These are phyloP conservation scores for Cercospora zeae-maydis DNA, from an alignment of 2,329 filamentous ascomycete genomes.

Conservation along the genomic window DNA sequence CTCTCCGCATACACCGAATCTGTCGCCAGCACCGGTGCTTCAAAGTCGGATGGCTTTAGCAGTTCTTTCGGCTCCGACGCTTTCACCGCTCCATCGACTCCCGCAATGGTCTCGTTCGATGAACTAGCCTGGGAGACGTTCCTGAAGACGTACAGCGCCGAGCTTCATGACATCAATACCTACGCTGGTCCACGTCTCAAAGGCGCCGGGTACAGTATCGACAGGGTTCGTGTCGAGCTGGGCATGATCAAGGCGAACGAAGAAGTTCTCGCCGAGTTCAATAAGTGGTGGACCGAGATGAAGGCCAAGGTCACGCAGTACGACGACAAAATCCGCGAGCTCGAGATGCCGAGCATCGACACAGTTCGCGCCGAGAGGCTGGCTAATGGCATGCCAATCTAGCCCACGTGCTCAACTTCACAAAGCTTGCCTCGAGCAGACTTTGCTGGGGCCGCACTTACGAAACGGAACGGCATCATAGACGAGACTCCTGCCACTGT, in stretches of 20 bases:
- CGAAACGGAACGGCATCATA: neutral
- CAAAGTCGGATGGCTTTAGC: neutral
- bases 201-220: conserved; percentile 35
- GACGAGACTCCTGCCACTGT: neutral
- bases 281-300: conserved; percentile 41
- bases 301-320: conserved; percentile 35
- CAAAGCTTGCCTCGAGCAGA: neutral
- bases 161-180: conserved; percentile 38
- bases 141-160: conserved; percentile 30
- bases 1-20: conserved; percentile 18
- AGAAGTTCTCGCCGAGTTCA: conserved; percentile 35
- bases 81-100: conserved; percentile 10
- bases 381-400: conserved; percentile 19
- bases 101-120: conserved; percentile 23
- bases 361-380: conserved; percentile 21
- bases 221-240: conserved; percentile 28
- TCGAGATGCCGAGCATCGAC: conserved; percentile 21
- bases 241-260: conserved; percentile 18
- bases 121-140: conserved; percentile 35
- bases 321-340: conserved; percentile 26
- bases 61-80: conserved; percentile 12
- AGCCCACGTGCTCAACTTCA: neutral
- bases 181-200: conserved; percentile 43
- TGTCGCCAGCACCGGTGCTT: neutral
- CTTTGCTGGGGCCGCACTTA: neutral